These are phyloP conservation scores for Evansstolkia leycettana DNA, from an alignment of 495 filamentous ascomycete species.

Conservation along the genomic window DNA sequence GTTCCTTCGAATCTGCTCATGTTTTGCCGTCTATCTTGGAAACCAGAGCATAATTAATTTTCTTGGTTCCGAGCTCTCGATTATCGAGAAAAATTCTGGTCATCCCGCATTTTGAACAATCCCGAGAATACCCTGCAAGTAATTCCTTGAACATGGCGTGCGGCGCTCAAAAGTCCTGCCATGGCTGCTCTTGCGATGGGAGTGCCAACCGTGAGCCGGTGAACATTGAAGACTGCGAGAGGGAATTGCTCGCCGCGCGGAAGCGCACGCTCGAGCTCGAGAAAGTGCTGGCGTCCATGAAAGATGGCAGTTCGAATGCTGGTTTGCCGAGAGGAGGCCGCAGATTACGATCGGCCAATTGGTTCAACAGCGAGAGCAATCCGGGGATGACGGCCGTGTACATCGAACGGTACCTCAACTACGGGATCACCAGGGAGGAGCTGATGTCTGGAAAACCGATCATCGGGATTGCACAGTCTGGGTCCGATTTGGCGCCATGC, in stretches of 20 bases:
- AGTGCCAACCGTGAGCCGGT: constrained; percentile 1
- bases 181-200: constrained; percentile 25
- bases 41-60: no score
- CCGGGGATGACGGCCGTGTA: constrained; percentile 41
- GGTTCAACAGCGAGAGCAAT: constrained; percentile 34
- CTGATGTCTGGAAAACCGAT: constrained; percentile 42
- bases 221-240: constrained; percentile 29
- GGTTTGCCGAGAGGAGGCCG: constrained; percentile 8
- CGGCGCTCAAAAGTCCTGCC: constrained; percentile 20
- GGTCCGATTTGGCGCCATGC: constrained; percentile 41
- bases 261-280: constrained; percentile 25
- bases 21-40: no score
- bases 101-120: no score
- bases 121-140: no score
- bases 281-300: constrained; percentile 14
- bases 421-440: constrained; percentile 40
- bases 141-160: constrained; percentile 21
- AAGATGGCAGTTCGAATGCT: constrained; percentile 6
- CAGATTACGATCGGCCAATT: constrained; percentile 32
- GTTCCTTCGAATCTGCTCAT: no score
- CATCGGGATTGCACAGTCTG: constrained; percentile 44
- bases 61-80: no score
- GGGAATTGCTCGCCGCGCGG: constrained; percentile 24
- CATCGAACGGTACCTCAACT: constrained; percentile 45
- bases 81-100: no score